Evolutionary conservation across 257 asterid species (phyloP).

Genomic region (Leonotis leonurus): DNA sequence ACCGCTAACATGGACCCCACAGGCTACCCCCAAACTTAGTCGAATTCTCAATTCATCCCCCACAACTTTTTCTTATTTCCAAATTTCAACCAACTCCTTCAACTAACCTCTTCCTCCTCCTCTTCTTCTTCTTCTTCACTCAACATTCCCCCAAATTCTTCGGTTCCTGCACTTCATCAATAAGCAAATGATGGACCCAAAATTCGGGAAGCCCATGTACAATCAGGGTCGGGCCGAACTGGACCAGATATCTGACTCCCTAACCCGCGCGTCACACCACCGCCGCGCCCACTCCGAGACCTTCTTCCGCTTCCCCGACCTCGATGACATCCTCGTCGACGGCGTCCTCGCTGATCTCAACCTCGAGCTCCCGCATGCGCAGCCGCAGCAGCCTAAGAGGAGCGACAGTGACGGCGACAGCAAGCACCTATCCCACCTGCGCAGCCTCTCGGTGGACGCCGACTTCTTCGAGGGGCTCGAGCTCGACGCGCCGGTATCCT

Average conservation of each 20-base stretch:
- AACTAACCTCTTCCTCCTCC: neutral
- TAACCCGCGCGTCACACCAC: constrained; percentile 57
- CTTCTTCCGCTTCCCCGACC: constrained; percentile 70
- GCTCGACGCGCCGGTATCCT: constrained; percentile 32
- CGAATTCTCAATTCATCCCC: constrained; percentile 27
- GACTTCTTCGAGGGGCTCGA: constrained; percentile 76
- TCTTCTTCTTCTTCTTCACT: constrained; percentile 8
- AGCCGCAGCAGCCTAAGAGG: constrained; percentile 24
- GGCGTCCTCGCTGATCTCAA: constrained; percentile 49
- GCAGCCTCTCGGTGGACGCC: constrained; percentile 83
- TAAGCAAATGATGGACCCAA: constrained; percentile 47
- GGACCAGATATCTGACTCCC: constrained; percentile 77
- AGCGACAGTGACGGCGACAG: constrained; percentile 13
- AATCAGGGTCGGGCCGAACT: constrained; percentile 37
- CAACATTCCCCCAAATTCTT: neutral
- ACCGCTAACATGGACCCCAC: constrained; percentile 21
- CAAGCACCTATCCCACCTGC: constrained; percentile 39
- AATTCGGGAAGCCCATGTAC: constrained; percentile 45
- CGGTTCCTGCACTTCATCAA: neutral
- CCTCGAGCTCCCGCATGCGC: constrained; percentile 30
- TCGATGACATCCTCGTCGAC: constrained; percentile 64
- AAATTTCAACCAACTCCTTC: constrained; percentile 11
- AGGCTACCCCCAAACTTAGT: constrained; percentile 5
- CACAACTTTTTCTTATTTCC: constrained; percentile 18
- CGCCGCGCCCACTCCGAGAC: constrained; percentile 91